Evolutionary conservation across 2,329 filamentous ascomycete species (phyloP), one percentile per base, ranked within the genome.

Genomic region (Xylariales sp.): DNA sequence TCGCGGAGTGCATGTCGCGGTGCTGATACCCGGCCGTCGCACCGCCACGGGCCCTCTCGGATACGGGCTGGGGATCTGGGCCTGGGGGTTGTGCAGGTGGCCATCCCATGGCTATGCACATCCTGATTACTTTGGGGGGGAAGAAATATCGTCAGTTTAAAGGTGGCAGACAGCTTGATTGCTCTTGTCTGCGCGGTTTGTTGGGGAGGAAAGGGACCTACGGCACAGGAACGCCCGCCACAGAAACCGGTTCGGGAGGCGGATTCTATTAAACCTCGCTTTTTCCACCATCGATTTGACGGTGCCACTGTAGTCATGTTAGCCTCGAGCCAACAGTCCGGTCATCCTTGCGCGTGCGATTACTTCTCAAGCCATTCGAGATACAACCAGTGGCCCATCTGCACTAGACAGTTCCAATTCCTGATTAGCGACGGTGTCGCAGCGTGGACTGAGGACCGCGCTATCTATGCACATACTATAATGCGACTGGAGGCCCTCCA

Each of bases 61-160:
- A 50, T 23, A 67, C 55, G 14, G 60, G 65, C 36, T 63, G 10
- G 14, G 63, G 63, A 32, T 61, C 30, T 18, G 57, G 45, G 0
- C 32, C 58, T 1, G 36, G 36, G 3, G 52, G 65, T 12, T 23
- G 34, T 3, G 8, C n/a, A 18, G 65, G 54, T 49, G 60, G 65
- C 65, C 65, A 67, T 18, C 46, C 65, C 65, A 67, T 63, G 1
- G 59, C 64, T 28, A 63, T 59, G n/a, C 46, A 54, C 59, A 64
- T 64, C 6, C 54, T 46, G 12, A 64, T 14, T 12, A 67, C 60
- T 67, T n/a, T n/a, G n/a, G n/a, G n/a, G n/a, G 23, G 23, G 23
- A 23, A 23, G 18, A 28, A 1, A 10, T 4, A 16, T n/a, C 5
- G 14, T 1, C 2, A 4, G n/a, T 55, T 50, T 23, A 23, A 23